Evolutionary conservation across 1,284 basidiomycete genomes (phyloP).

Genomic region (Cryptococcus depauperatus): DNA sequence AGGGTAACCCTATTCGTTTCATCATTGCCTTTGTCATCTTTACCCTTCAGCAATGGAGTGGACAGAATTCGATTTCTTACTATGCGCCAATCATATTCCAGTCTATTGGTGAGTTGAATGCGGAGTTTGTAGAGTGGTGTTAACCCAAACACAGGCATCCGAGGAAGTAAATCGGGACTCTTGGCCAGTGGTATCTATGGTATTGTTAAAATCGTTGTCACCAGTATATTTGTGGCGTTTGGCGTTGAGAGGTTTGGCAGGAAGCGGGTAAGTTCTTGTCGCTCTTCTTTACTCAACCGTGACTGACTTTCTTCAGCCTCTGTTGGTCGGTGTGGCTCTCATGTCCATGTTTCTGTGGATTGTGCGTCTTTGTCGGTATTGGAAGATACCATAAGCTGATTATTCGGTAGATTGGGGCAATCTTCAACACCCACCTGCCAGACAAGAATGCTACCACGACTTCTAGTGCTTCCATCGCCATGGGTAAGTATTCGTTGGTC

Average conservation of each 20-base stretch:
- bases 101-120: slow-evolving; percentile 43
- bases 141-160: slow-evolving; percentile 32
- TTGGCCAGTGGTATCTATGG: slow-evolving; percentile 77
- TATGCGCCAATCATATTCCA: slow-evolving; percentile 58
- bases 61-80: slow-evolving; percentile 58
- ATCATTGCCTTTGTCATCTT: slow-evolving; percentile 54
- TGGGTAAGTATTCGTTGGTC: slow-evolving; percentile 26
- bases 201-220: slow-evolving; percentile 65
- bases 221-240: slow-evolving; percentile 56
- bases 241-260: slow-evolving; percentile 49
- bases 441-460: slow-evolving; percentile 14
- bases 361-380: slow-evolving; percentile 36
- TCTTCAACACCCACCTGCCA: slow-evolving; percentile 64
- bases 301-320: too few relatives aligned
- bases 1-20: slow-evolving; percentile 64
- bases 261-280: too few relatives aligned
- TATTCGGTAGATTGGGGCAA: slow-evolving; percentile 47
- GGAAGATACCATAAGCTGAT: background rate
- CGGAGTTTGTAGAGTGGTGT: background rate
- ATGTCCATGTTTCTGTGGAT: slow-evolving; percentile 58
- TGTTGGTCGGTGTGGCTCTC: slow-evolving; percentile 50
- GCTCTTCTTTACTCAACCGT: too few relatives aligned
- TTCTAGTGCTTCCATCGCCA: slow-evolving; percentile 37
- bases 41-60: slow-evolving; percentile 60
- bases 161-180: slow-evolving; percentile 51